Base-by-base conservation (phyloP, 108 stramenopile genomes). In the Nannochloropsis gaditana region DNA sequence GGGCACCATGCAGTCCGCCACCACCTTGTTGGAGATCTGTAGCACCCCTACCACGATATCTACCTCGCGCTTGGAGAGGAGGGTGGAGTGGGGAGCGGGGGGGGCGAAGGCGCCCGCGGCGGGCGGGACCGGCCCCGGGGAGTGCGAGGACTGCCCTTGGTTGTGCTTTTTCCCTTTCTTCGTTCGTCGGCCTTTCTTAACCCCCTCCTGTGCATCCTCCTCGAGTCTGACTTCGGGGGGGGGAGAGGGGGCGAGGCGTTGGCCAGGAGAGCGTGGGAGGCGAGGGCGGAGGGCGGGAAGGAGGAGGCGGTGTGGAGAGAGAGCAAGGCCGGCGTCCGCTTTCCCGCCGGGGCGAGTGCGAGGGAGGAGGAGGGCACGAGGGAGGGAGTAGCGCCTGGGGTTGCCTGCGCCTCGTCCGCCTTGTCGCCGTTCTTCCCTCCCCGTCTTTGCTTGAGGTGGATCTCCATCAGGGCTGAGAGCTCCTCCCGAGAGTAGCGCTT, bases 401-500 rank as follows among this genome's bases (percentile, higher is more conserved):
- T 15, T 0, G 47, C 47, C 47, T 10, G 0, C 47, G 47, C 47
- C 47, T 50, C 47, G 11, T 50, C 47, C 47, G 15, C 47, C 47
- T 50, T 15, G 47, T 50, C 47, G 11, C 15, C 47, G 47, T 15
- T 50, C 15, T 50, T 15, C 47, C 47, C 15, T 15, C 47, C 47
- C 1, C 47, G 11, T 15, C 47, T 15, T 15, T 85, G 84, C 88
- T 89, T 84, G n/a, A 81, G 88, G 84, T 89, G 88, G 44, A 89
- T 84, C 85, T 89, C 88, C 80, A 89, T 82, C 82, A 89, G 79
- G 1, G 88, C 85, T 5, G 84, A 41, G 42, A 89, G 85, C 81
- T 89, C 88, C 15, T 80, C 85, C 0, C 88, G 84, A 82, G 81
- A 85, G 85, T 89, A 89, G 44, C 88, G 47, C 84, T 89, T 89